phyloP scores from a whole-genome alignment of 148 eudicot genomes.

The Heliamphora exappendiculata region DNA sequence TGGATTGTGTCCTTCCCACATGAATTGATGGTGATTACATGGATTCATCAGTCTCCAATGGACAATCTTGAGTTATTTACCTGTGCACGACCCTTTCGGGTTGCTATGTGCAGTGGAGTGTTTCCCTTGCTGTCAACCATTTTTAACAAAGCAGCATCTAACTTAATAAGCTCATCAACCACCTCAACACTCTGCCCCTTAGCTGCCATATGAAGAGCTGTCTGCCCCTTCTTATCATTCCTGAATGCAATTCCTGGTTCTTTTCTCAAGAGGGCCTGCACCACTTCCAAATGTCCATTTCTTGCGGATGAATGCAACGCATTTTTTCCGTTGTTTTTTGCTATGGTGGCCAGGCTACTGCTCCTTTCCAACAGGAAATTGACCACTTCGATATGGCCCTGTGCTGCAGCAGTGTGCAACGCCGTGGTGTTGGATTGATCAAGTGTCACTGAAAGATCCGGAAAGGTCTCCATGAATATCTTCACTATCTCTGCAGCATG shows the following conservation, averaged over 20 bases:
- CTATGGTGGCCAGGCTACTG: slow-evolving; percentile 34
- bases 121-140: slow-evolving; percentile 42
- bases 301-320: slow-evolving; percentile 51
- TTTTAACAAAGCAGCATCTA: slow-evolving; percentile 26
- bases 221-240: slow-evolving; percentile 53
- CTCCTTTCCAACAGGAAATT: slow-evolving; percentile 39
- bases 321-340: slow-evolving; percentile 40
- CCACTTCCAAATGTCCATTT: slow-evolving; percentile 47
- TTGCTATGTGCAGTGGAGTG: slow-evolving; percentile 47
- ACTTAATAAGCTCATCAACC: slow-evolving; percentile 32
- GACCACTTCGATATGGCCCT: slow-evolving; percentile 46
- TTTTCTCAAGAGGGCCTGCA: slow-evolving; percentile 38
- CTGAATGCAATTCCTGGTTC: slow-evolving; percentile 28
- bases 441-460: slow-evolving; percentile 40
- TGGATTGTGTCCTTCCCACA: background rate
- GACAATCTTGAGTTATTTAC: slow-evolving; percentile 10
- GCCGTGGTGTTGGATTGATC: slow-evolving; percentile 51
- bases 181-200: slow-evolving; percentile 44
- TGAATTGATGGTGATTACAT: no score
- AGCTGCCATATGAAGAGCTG: slow-evolving; percentile 62
- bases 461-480: slow-evolving; percentile 39
- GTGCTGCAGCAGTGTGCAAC: slow-evolving; percentile 40
- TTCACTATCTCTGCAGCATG: slow-evolving; percentile 37
- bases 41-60: background rate
- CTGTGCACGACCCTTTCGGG: slow-evolving; percentile 47